Base-by-base conservation (phyloP, 305 asterid species). In the Fraxinus xanthoxyloides region DNA sequence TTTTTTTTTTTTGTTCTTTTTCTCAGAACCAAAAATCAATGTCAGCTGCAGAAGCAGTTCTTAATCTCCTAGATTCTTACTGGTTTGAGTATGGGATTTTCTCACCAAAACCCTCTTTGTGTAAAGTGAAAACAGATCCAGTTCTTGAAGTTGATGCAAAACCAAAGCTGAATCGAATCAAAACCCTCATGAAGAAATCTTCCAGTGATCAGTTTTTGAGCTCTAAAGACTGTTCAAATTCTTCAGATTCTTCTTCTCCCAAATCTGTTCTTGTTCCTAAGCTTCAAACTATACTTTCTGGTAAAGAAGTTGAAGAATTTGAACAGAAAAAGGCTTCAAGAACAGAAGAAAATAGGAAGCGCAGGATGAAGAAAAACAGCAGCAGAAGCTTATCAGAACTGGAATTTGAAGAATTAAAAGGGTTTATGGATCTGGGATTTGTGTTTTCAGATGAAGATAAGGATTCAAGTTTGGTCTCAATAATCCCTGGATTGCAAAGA, bases 371-470 rank as follows among this genome's bases (percentile, higher is more conserved):
- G 40, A 84, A 43, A 2, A 43, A 46, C 1, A 78, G 73, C 1
- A 87, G 93, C 32, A 88, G 79, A 63, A 93, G 98, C 35, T 78
- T 92, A 31, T 86, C 98, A 34, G 97, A 91, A 83, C 89, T 93
- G 0, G 98, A 93, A 17, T 80, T 89, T 12, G 90, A 93, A 80
- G 98, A 93, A 80, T 10, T 93, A n/a, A 92, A 92, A 80, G 98
- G 98, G 88, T 93, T 93, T 76, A 91, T 89, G 92, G 98, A 93
- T 91, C 90, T 92, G 28, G 97, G 97, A 8, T 93, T 93, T 85
- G 94, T 89, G 80, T 93, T 93, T 54, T 85, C 93, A 0, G 93
- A 89, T 23, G 88, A 89, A 26, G 97, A 89, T 21, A 88, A 83
- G 84, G 91, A 89, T 83, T 84, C 93, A 4, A 85, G 72, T 21